Evolutionary conservation across 1,139 yeast genomes (phyloP), one percentile per base, ranked within the genome.

Genomic region (Magnusiomyces starmeri): DNA sequence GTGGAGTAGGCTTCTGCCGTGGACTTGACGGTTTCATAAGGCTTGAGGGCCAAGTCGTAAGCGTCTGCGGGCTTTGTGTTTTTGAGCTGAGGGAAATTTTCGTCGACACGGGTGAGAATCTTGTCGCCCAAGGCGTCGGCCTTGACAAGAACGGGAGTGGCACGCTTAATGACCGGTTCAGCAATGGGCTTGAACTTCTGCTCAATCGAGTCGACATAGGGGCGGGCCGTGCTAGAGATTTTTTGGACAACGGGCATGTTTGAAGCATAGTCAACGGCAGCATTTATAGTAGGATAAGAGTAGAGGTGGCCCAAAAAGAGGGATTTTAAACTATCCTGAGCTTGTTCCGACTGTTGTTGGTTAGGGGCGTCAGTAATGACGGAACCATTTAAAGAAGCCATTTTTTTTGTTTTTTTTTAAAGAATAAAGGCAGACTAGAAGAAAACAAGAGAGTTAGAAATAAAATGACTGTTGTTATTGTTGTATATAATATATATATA

Each of bases 231-330:
- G 24, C 83, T 76, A 9, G 81, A 75, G 63, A 81, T 77, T 43
- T 78, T 69, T 63, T 80, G 78, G 51, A 76, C 75, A 25, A 76
- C 73, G 9, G 85, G 84, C 61, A 78, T 74, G n/a, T 83, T 77
- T 14, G 82, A 77, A 39, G 79, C 65, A 60, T 81, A 69, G 7
- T 84, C 83, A 52, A 78, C 78, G 51, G 80, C 61, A 4, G 85
- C 84, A 21, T 81, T 78, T 46, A 81, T 66, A 2, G 83, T 83
- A 1, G 85, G 84, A 57, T 72, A 72, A 48, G 76, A 73, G 49
- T 80, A 72, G 56, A 79, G 62, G 53, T 71, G 73, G 52, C 68
- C 68, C 46, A 73, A 66, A 56, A 69, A 66, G 54, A 55, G 56
- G 22, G 72, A 68, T 14, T 25, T 35, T 12, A 43, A 25, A 24